Evolutionary conservation across 441 rosid genomes (phyloP).

Genomic region (Jatropha multifida): DNA sequence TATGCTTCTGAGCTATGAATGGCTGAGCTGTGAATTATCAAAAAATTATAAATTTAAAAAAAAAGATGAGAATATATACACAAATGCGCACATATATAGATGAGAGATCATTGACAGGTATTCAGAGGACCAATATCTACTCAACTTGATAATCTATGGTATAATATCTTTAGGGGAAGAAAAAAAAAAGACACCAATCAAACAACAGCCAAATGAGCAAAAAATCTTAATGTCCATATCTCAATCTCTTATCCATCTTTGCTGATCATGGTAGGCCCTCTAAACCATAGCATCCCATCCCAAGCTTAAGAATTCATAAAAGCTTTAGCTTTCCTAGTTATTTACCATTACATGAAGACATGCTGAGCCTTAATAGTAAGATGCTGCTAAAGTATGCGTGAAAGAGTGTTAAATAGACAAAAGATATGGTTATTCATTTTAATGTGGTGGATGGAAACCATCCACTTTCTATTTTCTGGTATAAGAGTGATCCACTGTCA

Average conservation of each 20-base stretch:
- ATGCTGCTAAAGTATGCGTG: not conserved
- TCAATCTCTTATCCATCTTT: not conserved
- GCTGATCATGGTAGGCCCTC: not conserved
- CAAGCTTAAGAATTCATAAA: not conserved
- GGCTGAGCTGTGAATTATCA: not conserved
- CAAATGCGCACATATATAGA: too few relatives aligned
- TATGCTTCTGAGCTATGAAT: not conserved
- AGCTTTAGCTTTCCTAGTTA: not conserved
- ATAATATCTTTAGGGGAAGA: not conserved
- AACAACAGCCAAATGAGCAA: not conserved
- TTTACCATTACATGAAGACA: not conserved
- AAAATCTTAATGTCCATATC: not conserved
- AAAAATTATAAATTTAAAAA: not conserved
- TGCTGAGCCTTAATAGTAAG: not conserved
- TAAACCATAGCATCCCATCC: not conserved
- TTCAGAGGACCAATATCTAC: not conserved
- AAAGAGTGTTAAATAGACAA: not conserved
- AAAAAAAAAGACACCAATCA: too few relatives aligned
- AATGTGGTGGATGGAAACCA: not conserved
- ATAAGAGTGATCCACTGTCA: not conserved
- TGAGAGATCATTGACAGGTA: too few relatives aligned
- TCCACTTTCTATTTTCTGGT: not conserved
- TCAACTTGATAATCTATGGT: not conserved
- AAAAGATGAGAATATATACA: not conserved
- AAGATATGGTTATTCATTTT: constrained; percentile 1